These are phyloP conservation scores for Alternaria tenuissima DNA, from an alignment of 2,329 filamentous ascomycete genomes.

Conservation along the genomic window DNA sequence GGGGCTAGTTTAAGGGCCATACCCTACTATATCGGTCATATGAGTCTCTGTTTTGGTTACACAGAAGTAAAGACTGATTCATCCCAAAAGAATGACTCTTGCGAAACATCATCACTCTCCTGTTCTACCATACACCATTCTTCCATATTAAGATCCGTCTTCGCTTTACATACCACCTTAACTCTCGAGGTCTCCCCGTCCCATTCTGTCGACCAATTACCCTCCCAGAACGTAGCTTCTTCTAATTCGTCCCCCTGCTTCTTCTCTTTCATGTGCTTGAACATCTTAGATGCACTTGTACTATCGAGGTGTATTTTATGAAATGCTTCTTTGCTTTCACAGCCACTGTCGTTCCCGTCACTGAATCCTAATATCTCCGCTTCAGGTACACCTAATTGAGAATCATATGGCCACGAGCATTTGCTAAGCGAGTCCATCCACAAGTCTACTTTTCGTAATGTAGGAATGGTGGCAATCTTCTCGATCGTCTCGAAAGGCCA, in stretches of 20 bases:
- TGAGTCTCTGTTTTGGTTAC: neutral
- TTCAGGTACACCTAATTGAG: neutral
- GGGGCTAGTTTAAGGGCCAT: neutral
- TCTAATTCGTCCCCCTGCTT: constrained; percentile 11
- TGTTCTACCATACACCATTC: constrained; percentile 5
- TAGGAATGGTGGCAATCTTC: constrained; percentile 10
- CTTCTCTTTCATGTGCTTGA: constrained; percentile 16
- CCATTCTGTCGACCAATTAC: constrained; percentile 17
- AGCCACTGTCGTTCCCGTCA: constrained; percentile 5
- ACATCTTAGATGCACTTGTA: constrained; percentile 16
- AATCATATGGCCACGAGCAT: neutral
- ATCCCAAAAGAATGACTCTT: neutral
- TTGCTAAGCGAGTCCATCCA: constrained; percentile 15
- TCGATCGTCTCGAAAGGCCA: constrained; percentile 23
- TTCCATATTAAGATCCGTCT: neutral
- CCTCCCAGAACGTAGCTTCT: constrained; percentile 17
- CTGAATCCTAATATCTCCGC: neutral
- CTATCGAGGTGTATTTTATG: constrained; percentile 13
- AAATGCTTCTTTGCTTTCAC: constrained; percentile 12
- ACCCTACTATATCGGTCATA: neutral
- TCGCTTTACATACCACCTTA: constrained; percentile 17
- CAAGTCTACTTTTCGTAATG: constrained; percentile 17
- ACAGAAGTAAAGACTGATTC: neutral
- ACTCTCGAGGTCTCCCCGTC: neutral
- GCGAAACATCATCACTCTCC: neutral